phyloP scores from a whole-genome alignment of 192 early-diverging fungal species.

The Coemansia sp. region DNA sequence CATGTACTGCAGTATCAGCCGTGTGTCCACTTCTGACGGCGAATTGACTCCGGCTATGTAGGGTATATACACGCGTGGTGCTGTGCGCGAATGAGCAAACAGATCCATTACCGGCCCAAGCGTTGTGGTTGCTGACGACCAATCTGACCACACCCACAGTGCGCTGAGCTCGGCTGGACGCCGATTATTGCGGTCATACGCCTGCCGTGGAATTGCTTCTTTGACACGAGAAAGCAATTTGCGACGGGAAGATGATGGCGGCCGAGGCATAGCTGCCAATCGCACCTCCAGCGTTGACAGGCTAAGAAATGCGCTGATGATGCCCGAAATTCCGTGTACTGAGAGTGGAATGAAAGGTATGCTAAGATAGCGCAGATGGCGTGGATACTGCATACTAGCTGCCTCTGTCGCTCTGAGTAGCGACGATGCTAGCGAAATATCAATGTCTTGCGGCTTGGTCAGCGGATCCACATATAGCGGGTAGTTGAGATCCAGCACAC shows the following conservation, averaged over 20 bases:
- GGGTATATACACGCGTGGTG: constrained; percentile 45
- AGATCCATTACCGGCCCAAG: constrained; percentile 41
- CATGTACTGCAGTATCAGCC: constrained; percentile 49
- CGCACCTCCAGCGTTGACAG: constrained; percentile 47
- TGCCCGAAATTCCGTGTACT: constrained; percentile 42
- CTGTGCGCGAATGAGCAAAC: constrained; percentile 31
- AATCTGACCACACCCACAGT: constrained; percentile 52
- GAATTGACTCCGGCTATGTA: constrained; percentile 40
- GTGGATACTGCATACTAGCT: constrained; percentile 22
- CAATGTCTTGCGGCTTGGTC: constrained; percentile 46
- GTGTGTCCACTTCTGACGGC: constrained; percentile 45
- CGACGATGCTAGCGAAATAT: constrained; percentile 40
- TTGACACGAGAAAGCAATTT: constrained; percentile 46
- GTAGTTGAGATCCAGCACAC: constrained; percentile 54
- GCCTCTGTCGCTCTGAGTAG: constrained; percentile 27
- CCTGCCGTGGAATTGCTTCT: constrained; percentile 31
- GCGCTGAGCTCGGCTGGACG: constrained; percentile 40
- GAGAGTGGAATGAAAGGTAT: constrained; percentile 50
- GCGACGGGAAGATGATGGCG: constrained; percentile 39
- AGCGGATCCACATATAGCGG: constrained; percentile 51
- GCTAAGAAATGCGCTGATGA: constrained; percentile 35
- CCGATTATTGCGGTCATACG: constrained; percentile 17
- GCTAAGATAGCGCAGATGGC: constrained; percentile 51
- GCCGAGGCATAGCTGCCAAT: constrained; percentile 27
- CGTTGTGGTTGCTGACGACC: constrained; percentile 46